Conservation (phyloP, 441 rosid genomes). For the Breynia disticha region DNA sequence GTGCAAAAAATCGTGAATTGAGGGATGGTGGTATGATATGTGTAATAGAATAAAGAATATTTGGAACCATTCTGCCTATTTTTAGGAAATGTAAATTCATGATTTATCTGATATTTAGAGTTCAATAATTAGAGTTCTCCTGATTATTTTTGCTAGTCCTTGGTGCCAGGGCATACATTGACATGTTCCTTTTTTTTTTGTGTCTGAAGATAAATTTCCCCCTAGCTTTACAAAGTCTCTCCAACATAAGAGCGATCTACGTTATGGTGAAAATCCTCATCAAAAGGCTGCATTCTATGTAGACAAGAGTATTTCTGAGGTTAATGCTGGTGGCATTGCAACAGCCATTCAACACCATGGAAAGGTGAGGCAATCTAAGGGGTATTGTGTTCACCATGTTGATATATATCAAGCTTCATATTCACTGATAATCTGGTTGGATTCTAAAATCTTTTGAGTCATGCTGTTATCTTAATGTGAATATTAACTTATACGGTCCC, state of each 20-base stretch:
- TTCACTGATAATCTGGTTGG: too few relatives aligned
- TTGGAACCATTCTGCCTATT: not conserved
- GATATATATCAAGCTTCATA: too few relatives aligned
- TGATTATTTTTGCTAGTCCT: too few relatives aligned
- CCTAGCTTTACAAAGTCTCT: constrained; percentile 71
- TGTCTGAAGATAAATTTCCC: constrained; percentile 64
- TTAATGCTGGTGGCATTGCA: constrained; percentile 88
- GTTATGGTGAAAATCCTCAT: constrained; percentile 95
- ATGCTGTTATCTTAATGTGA: too few relatives aligned
- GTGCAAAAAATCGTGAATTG: too few relatives aligned
- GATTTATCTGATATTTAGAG: not conserved
- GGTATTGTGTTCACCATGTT: not conserved
- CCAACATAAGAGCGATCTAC: constrained; percentile 56
- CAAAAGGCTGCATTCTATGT: constrained; percentile 78
- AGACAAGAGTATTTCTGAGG: constrained; percentile 78
- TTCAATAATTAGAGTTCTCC: not conserved
- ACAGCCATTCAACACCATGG: constrained; percentile 94
- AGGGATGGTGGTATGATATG: not conserved
- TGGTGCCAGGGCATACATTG: too few relatives aligned
- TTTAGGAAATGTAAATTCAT: not conserved
- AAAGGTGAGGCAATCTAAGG: constrained; percentile 38
- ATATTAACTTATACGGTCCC: too few relatives aligned
- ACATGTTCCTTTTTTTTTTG: not conserved
- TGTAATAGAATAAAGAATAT: not conserved
- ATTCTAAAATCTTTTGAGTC: too few relatives aligned